Evolutionary conservation across 2,329 filamentous ascomycete genomes (phyloP).

Genomic region (Xylariales sp.): DNA sequence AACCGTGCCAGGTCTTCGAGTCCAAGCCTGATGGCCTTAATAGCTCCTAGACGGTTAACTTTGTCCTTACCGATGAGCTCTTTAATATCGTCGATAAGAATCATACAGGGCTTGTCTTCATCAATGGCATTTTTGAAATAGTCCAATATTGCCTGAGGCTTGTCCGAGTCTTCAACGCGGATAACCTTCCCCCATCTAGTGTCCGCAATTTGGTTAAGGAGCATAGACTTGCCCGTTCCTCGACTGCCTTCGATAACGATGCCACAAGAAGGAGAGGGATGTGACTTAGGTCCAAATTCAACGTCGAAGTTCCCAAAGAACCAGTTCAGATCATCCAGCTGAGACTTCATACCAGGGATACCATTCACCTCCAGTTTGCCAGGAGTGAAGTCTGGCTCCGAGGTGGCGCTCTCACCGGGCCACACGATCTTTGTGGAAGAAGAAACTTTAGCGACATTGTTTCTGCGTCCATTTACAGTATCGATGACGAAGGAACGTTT

Average conservation of each 20-base stretch:
- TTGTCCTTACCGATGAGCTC: slow-evolving; percentile 60
- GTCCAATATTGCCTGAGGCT: slow-evolving; percentile 57
- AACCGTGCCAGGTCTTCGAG: slow-evolving; percentile 48
- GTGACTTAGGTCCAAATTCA: slow-evolving; percentile 26
- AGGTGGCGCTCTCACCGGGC: slow-evolving; percentile 22
- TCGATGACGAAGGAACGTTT: slow-evolving; percentile 57
- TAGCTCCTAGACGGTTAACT: slow-evolving; percentile 28
- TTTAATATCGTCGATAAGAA: slow-evolving; percentile 77
- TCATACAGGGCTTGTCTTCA: slow-evolving; percentile 64
- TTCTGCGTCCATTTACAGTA: slow-evolving; percentile 49
- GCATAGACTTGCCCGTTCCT: slow-evolving; percentile 78
- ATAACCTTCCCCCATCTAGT: slow-evolving; percentile 69
- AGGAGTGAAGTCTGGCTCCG: slow-evolving; percentile 13
- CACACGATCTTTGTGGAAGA: slow-evolving; percentile 33
- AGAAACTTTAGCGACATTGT: slow-evolving; percentile 40
- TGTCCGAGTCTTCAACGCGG: slow-evolving; percentile 52
- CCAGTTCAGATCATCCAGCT: slow-evolving; percentile 62
- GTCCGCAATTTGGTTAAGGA: slow-evolving; percentile 64
- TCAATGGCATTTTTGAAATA: slow-evolving; percentile 65
- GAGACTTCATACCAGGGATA: slow-evolving; percentile 64
- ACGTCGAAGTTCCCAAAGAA: slow-evolving; percentile 55
- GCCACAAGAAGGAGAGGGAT: slow-evolving; percentile 41
- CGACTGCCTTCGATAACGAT: slow-evolving; percentile 76
- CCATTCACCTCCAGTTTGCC: slow-evolving; percentile 41
- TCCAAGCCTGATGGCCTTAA: slow-evolving; percentile 46